Conservation (phyloP, 2,329 filamentous ascomycete species). For the Calonectria hongkongensis region DNA sequence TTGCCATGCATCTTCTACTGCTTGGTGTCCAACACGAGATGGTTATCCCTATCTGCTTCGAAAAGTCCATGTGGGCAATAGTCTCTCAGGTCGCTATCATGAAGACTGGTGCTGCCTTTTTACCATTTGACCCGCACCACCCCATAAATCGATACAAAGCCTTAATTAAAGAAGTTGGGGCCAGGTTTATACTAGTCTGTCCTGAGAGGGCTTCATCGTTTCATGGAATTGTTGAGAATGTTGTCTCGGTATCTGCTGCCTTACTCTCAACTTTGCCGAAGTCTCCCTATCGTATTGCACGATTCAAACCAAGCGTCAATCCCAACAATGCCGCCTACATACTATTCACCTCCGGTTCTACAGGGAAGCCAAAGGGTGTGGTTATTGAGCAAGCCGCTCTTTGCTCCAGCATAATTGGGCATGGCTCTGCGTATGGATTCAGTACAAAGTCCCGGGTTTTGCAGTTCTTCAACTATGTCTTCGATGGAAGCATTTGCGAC, state of each 20-base stretch:
- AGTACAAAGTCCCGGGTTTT: constrained; percentile 19
- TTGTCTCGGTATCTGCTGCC: not conserved
- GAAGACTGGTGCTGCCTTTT: constrained; percentile 57
- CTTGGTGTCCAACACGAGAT: constrained; percentile 28
- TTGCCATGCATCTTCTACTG: constrained; percentile 35
- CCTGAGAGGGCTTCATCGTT: not conserved
- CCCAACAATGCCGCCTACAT: constrained; percentile 54
- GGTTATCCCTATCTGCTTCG: constrained; percentile 42
- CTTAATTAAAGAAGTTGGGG: constrained; percentile 15
- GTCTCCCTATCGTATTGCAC: constrained; percentile 10
- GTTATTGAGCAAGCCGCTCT: constrained; percentile 52
- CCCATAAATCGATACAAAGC: constrained; percentile 52
- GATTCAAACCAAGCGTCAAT: not conserved
- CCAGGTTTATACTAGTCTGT: constrained; percentile 11
- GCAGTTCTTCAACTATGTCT: constrained; percentile 59
- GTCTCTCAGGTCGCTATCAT: constrained; percentile 54
- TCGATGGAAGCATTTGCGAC: constrained; percentile 62
- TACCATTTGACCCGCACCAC: constrained; percentile 60
- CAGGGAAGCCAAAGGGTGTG: constrained; percentile 72
- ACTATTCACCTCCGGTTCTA: constrained; percentile 74
- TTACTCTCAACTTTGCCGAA: constrained; percentile 12
- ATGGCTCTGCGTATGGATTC: constrained; percentile 8
- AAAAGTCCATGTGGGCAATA: constrained; percentile 43
- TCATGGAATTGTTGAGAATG: not conserved
- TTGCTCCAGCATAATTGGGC: constrained; percentile 24